Evolutionary conservation across 805 yeast species (phyloP).

Genomic region (Yarrowia sp.): DNA sequence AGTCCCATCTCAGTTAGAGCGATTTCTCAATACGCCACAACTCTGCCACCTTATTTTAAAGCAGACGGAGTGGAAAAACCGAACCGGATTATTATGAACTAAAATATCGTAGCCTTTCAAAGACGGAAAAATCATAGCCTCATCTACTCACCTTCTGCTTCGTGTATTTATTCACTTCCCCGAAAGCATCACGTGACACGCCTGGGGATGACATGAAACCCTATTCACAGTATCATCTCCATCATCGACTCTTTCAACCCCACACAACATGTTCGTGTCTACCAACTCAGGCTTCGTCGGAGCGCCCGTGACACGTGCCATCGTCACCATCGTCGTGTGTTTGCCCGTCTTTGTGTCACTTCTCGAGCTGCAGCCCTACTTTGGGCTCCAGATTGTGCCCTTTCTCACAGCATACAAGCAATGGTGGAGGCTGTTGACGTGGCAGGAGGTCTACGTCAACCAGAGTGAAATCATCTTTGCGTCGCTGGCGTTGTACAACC

Average conservation of each 20-base stretch:
- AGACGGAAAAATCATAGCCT: too few relatives aligned
- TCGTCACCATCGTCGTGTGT: slow-evolving; percentile 33
- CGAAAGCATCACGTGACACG: not conserved
- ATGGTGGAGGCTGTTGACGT: slow-evolving; percentile 40
- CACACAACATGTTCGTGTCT: slow-evolving; percentile 38
- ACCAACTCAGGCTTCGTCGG: slow-evolving; percentile 43
- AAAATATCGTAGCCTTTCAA: too few relatives aligned
- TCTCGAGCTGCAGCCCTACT: slow-evolving; percentile 41
- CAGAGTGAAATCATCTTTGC: slow-evolving; percentile 43
- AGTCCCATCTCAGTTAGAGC: too few relatives aligned
- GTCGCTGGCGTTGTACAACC: slow-evolving; percentile 42
- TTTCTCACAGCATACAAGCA: slow-evolving; percentile 41
- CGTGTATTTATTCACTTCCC: too few relatives aligned
- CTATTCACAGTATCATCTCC: not conserved
- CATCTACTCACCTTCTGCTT: too few relatives aligned
- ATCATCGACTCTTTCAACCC: not conserved
- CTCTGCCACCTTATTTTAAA: too few relatives aligned
- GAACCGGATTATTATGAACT: too few relatives aligned
- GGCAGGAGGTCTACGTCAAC: slow-evolving; percentile 37
- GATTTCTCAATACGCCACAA: too few relatives aligned
- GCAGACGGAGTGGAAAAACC: too few relatives aligned
- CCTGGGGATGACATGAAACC: not conserved
- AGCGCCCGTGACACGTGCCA: slow-evolving; percentile 41
- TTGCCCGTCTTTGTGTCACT: slow-evolving; percentile 42
- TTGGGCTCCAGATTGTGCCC: slow-evolving; percentile 39